phyloP scores from a whole-genome alignment of 768 basidiomycete genomes.

The Rhodosporidiobolus sp. region DNA sequence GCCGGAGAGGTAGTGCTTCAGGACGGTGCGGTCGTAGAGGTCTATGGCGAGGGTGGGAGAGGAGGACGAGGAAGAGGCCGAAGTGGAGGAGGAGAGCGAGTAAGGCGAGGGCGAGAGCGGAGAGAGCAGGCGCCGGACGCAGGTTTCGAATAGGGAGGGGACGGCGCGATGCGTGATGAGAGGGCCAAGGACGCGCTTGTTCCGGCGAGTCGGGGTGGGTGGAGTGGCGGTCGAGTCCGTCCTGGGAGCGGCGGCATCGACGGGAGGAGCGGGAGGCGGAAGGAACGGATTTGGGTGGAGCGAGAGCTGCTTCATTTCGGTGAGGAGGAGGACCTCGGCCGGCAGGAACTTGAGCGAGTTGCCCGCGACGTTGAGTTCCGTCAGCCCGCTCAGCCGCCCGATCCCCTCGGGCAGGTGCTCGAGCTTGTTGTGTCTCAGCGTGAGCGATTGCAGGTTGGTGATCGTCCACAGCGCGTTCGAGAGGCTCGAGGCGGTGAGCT shows the following conservation, averaged over 20 bases:
- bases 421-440: conserved; percentile 33
- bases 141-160: conserved; percentile 33
- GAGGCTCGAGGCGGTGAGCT: conserved; percentile 26
- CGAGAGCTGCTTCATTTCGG: conserved; percentile 12
- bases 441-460: conserved; percentile 32
- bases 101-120: neutral
- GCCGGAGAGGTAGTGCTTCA: neutral
- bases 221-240: neutral
- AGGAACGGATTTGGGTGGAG: conserved; percentile 38
- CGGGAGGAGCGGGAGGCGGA: neutral
- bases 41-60: neutral
- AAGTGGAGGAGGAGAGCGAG: neutral
- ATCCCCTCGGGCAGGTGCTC: conserved; percentile 32
- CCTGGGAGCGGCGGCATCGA: neutral
- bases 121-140: conserved; percentile 34
- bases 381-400: conserved; percentile 24
- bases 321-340: conserved; percentile 21
- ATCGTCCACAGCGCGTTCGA: conserved; percentile 36
- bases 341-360: conserved; percentile 35
- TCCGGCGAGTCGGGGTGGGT: too few relatives aligned
- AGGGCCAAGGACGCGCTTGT: conserved; percentile 31
- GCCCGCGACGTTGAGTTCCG: conserved; percentile 20
- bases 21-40: neutral
- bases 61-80: neutral
- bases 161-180: conserved; percentile 22